Conservation (phyloP, 176 grass and related monocot genomes). For the Bromus sterilis region DNA sequence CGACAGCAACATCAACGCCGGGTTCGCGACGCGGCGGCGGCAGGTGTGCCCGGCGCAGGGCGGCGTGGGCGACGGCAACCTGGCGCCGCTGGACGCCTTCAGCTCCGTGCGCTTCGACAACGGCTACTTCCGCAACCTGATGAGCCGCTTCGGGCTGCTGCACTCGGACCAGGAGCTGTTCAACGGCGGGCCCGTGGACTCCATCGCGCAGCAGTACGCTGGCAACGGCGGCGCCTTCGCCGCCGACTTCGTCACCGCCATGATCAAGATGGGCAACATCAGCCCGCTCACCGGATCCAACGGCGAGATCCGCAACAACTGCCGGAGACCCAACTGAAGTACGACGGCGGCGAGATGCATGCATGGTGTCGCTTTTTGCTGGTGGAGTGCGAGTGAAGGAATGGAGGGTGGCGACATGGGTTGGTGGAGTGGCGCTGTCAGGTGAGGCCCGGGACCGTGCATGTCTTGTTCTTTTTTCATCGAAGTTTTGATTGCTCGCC, state of each 20-base stretch:
- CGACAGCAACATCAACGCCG: slow-evolving; percentile 55
- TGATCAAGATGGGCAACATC: slow-evolving; percentile 68
- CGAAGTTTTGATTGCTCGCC: not conserved
- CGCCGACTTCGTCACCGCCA: slow-evolving; percentile 46
- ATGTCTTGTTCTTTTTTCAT: not conserved
- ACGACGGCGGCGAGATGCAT: too few relatives aligned
- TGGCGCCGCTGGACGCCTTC: slow-evolving; percentile 41
- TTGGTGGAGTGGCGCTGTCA: slow-evolving; percentile 34
- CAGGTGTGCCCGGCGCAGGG: slow-evolving; percentile 22
- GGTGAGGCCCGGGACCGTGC: not conserved
- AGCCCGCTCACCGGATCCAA: slow-evolving; percentile 45
- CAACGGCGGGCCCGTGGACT: slow-evolving; percentile 36
- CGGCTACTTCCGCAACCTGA: slow-evolving; percentile 54
- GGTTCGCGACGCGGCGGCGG: slow-evolving; percentile 21
- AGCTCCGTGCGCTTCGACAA: slow-evolving; percentile 54
- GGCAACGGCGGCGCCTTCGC: slow-evolving; percentile 13
- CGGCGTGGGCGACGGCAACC: slow-evolving; percentile 47
- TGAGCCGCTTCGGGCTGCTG: slow-evolving; percentile 30
- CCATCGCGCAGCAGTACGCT: slow-evolving; percentile 43
- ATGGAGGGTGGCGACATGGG: not conserved
- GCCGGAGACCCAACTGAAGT: slow-evolving; percentile 56
- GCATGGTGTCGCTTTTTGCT: not conserved
- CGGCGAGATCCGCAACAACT: slow-evolving; percentile 68
- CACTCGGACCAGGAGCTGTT: slow-evolving; percentile 79
- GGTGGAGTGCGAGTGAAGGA: slow-evolving; percentile 24